These are phyloP conservation scores for Boletus mariae DNA, from an alignment of 1,284 basidiomycete genomes.

Conservation along the genomic window DNA sequence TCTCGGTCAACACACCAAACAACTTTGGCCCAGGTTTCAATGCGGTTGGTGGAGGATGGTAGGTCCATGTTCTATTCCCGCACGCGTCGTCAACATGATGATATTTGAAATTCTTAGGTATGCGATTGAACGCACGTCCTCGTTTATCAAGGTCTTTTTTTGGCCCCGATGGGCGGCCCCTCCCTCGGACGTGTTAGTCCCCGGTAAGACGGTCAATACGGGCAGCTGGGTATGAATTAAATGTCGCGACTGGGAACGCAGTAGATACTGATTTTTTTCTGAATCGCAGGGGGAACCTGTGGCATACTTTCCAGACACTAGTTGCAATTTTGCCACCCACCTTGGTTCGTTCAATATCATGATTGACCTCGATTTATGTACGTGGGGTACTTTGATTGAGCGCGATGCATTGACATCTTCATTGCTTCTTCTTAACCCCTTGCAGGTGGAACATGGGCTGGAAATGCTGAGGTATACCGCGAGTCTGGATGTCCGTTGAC, in stretches of 20 bases:
- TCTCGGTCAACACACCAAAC: slow-evolving; percentile 40
- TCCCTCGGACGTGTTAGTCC: slow-evolving; percentile 18
- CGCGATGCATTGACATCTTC: not conserved
- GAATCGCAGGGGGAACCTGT: slow-evolving; percentile 16
- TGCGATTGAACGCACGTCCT: slow-evolving; percentile 25
- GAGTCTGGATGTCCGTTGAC: slow-evolving; percentile 34
- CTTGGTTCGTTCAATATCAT: slow-evolving; percentile 22
- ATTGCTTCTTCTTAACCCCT: not conserved
- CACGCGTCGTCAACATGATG: not conserved
- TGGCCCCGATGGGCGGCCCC: slow-evolving; percentile 23
- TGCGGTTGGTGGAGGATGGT: slow-evolving; percentile 58
- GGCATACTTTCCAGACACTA: slow-evolving; percentile 23
- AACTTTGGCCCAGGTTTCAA: slow-evolving; percentile 67
- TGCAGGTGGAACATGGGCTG: slow-evolving; percentile 42
- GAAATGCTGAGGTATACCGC: slow-evolving; percentile 24
- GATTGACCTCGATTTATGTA: slow-evolving; percentile 26
- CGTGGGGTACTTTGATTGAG: not conserved
- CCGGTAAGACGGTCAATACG: slow-evolving; percentile 20
- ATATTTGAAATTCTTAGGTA: slow-evolving; percentile 19
- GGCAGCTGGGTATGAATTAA: slow-evolving; percentile 19
- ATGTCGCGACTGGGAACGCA: no score
- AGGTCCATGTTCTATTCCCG: slow-evolving; percentile 1
- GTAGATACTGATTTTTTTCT: no score
- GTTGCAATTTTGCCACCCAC: slow-evolving; percentile 20
- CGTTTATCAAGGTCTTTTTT: slow-evolving; percentile 24